Conservation (phyloP, 2,329 filamentous ascomycete genomes). For the Paracorniculantispora psalliotae region DNA sequence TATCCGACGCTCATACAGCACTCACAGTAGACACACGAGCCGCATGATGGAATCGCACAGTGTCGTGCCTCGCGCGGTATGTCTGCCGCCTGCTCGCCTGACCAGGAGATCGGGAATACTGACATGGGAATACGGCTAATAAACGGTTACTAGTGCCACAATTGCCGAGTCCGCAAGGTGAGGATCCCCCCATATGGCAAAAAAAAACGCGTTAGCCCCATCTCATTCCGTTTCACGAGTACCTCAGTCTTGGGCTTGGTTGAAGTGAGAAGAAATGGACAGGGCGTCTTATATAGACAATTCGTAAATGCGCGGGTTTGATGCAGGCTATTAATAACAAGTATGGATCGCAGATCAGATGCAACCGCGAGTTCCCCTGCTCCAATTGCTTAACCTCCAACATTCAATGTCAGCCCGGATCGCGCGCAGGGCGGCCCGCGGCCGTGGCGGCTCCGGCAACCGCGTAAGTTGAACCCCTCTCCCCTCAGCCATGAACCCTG, state of each 20-base stretch:
- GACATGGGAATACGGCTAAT: not conserved
- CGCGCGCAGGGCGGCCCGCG: slow-evolving; percentile 9
- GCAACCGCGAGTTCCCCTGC: slow-evolving; percentile 19
- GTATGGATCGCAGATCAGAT: slow-evolving; percentile 16
- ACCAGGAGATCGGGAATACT: not conserved
- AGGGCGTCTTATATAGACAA: not conserved
- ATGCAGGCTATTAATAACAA: not conserved
- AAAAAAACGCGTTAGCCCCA: too few relatives aligned
- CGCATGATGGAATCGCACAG: slow-evolving; percentile 11
- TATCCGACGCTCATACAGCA: too few relatives aligned
- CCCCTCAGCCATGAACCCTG: not conserved
- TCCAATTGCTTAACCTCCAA: slow-evolving; percentile 21
- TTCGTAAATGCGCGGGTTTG: not conserved
- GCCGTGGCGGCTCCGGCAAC: not conserved
- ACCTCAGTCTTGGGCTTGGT: not conserved
- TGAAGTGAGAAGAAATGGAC: not conserved
- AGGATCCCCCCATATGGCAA: not conserved
- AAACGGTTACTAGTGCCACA: slow-evolving; percentile 10
- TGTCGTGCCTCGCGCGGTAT: slow-evolving; percentile 14
- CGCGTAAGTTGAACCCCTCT: not conserved
- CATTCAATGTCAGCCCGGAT: slow-evolving; percentile 17
- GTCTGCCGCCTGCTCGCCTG: not conserved
- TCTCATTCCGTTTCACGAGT: not conserved
- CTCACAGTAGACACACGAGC: not conserved
- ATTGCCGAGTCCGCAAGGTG: slow-evolving; percentile 14